phyloP scores from a whole-genome alignment of 2,329 filamentous ascomycete genomes.

The Epichloe glyceriae region DNA sequence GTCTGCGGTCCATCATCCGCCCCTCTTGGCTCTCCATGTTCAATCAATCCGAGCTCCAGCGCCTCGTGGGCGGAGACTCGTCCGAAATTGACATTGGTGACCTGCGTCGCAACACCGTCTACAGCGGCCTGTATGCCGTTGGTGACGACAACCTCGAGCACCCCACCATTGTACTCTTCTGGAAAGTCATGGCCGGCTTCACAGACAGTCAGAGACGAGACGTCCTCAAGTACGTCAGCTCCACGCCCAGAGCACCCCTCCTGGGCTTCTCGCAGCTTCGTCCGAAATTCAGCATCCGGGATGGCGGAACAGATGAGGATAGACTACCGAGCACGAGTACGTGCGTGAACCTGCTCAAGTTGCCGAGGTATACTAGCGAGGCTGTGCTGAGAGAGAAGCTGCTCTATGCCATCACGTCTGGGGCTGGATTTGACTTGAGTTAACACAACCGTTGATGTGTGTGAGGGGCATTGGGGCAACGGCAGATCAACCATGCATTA shows the following conservation, averaged over 20 bases:
- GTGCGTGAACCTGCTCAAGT: slow-evolving; percentile 86
- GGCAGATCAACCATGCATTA: background rate
- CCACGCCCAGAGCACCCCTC: slow-evolving; percentile 78
- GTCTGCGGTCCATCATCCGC: slow-evolving; percentile 76
- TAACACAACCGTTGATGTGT: slow-evolving; percentile 15
- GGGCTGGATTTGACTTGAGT: slow-evolving; percentile 82
- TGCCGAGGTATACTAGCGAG: slow-evolving; percentile 66
- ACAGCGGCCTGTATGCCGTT: slow-evolving; percentile 77
- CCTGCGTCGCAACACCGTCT: slow-evolving; percentile 68
- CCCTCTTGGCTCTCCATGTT: slow-evolving; percentile 97
- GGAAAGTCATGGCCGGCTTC: slow-evolving; percentile 72
- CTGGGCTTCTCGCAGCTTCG: slow-evolving; percentile 78
- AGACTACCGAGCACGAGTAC: slow-evolving; percentile 87
- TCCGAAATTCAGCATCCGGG: slow-evolving; percentile 79
- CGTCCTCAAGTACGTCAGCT: slow-evolving; percentile 91
- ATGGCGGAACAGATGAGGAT: slow-evolving; percentile 48
- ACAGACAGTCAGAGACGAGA: slow-evolving; percentile 66
- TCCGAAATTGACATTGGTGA: slow-evolving; percentile 80
- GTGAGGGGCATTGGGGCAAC: background rate
- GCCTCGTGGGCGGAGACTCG: slow-evolving; percentile 77
- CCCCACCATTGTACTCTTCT: slow-evolving; percentile 74
- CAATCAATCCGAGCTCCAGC: slow-evolving; percentile 90
- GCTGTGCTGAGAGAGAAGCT: slow-evolving; percentile 62
- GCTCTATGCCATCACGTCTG: slow-evolving; percentile 77
- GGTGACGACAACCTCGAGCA: slow-evolving; percentile 86